Base-by-base conservation (phyloP, 177 flowering plant species). In the Vitis hybrid region DNA sequence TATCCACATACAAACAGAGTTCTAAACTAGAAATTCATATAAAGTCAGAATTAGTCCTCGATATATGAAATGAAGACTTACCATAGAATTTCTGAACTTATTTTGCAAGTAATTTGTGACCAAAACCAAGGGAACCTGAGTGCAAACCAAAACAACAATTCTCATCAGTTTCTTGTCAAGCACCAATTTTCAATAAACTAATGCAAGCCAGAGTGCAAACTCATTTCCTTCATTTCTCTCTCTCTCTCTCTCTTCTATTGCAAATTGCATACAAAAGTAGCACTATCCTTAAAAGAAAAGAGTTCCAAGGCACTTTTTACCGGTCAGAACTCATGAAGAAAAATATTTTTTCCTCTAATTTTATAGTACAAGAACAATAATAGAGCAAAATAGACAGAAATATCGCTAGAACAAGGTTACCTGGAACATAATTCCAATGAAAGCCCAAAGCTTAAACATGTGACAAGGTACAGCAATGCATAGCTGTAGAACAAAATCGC, bases 361-460 rank as follows among this genome's bases (percentile, higher is more conserved):
- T 12, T 39, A 16, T 34, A 1, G 3, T 14, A 1, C 15, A 12
- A 26, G 49, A 12, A 3, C 53, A 54, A 22, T 2, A 2, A 39
- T 7, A 45, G 6, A 9, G 50, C 16, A 66, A 70, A 51, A 16
- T n/a, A 50, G n/a, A 49, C n/a, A 68, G 2, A 31, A 22, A 59
- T 10, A 18, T 15, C 12, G 51, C 18, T 5, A 50, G 7, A 64
- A 11, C n/a, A 50, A 48, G n/a, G 13, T 77, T 81, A 91, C 96
- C 94, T 95, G 98, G 69, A 90, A 70, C 97, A 93, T 84, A 29
- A 96, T 93, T 62, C 95, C 97, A 26, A 87, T 82, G 66, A 93
- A 96, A 16, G 97, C 99, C 99, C 99, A 96, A 7, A 93, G 73
- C 84, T 88, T 93, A 89, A 93, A 93, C 8, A 93, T 81, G 80